Conservation (phyloP, 2,329 filamentous ascomycete species). For the Microcyclospora tardicrescens region DNA sequence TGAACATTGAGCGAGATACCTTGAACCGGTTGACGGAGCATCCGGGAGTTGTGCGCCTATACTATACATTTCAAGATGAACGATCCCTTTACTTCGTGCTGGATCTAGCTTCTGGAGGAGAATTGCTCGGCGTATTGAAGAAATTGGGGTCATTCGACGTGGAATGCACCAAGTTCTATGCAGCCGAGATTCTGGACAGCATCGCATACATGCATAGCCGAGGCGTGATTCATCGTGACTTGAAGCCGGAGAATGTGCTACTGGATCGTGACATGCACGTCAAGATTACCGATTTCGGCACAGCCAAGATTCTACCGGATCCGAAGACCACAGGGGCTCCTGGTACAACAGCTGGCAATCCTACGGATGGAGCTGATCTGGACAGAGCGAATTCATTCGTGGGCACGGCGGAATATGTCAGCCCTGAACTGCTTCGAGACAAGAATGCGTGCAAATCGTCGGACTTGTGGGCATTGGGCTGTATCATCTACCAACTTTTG, state of each 20-base stretch:
- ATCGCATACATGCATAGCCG: constrained; percentile 97
- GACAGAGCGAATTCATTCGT: constrained; percentile 86
- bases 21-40: constrained; percentile 92
- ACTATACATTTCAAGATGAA: constrained; percentile 98
- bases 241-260: constrained; percentile 95
- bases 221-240: constrained; percentile 88
- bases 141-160: constrained; percentile 89
- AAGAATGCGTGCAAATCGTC: constrained; percentile 97
- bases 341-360: constrained; percentile 27
- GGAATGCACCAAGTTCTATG: constrained; percentile 88
- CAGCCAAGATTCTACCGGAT: constrained; percentile 72
- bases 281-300: constrained; percentile 98
- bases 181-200: constrained; percentile 87
- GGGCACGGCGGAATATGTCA: constrained; percentile 95
- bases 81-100: constrained; percentile 92
- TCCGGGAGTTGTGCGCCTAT: constrained; percentile 87
- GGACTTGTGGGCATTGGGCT: constrained; percentile 96
- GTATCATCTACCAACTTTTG: constrained; percentile 90
- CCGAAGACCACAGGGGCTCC: constrained; percentile 29
- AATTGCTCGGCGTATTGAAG: constrained; percentile 84
- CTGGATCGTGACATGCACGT: constrained; percentile 93
- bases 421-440: constrained; percentile 88
- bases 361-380: constrained; percentile 47
- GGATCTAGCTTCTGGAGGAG: constrained; percentile 82
- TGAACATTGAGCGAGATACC: constrained; percentile 98